Evolutionary conservation across 768 basidiomycete species (phyloP), one percentile per base, ranked within the genome.

Genomic region (Hebeloma cylindrosporum): DNA sequence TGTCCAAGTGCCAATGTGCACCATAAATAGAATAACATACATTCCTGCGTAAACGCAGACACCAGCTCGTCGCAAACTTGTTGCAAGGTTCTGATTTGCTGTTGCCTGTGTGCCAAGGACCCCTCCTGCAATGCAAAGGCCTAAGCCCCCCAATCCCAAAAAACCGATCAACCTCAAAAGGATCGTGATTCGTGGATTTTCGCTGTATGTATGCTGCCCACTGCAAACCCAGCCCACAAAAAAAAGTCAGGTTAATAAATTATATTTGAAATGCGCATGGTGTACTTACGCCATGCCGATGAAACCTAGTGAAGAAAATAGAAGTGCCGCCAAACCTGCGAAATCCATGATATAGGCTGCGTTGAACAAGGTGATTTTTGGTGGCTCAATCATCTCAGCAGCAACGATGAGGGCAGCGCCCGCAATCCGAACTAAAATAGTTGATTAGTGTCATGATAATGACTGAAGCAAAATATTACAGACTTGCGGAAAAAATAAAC

Each of bases 381-480:
- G 52, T 1, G 72, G 65, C 4, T 45, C 53, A 25, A 68, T 50
- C 26, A 70, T 45, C 59, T 85, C 75, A 20, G 70, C 78, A 17
- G 81, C 78, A 36, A 87, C 66, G 11, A 79, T 64, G 20, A 85
- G 60, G 13, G 76, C 74, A 21, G 77, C 80, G 10, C 76, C 78
- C 6, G 80, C 65, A 30, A 84, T 68, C 30, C 84, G 77, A 33
- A 73, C 85, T 86, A 40, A 23, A 32, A 44, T 43, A 48, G n/a
- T 22, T 29, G 16, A 33, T 32, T 7, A 42, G 22, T 20, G 21
- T 40, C 25, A 31, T 18, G 7, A 32, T 5, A 18, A 18, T 5
- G 10, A 7, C 8, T 9, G 21, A 43, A 14, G 31, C 8, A 31
- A 38, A 29, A 16, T 29, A 20, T n/a, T 23, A 68, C 79, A 58